These are phyloP conservation scores for Nicotiana noctiflora DNA, from an alignment of 257 asterid genomes.

Conservation along the genomic window DNA sequence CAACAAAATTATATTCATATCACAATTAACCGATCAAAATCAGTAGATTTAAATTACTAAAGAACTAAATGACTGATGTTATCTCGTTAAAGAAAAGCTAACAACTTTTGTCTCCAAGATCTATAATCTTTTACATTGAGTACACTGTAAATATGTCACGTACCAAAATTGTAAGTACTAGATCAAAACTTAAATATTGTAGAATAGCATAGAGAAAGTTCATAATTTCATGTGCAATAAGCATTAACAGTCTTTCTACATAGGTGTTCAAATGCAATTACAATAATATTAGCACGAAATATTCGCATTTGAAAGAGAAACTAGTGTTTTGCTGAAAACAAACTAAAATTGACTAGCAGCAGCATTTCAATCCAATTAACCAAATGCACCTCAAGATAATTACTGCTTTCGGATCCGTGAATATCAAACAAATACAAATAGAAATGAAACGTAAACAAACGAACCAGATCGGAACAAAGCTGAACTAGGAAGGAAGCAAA, in stretches of 20 bases:
- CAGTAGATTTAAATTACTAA: no score
- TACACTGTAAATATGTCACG: background rate
- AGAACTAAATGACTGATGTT: background rate
- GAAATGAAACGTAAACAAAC: no score
- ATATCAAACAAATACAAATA: no score
- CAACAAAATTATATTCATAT: no score
- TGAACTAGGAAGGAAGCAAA: no score
- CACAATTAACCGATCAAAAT: no score
- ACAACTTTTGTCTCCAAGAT: background rate
- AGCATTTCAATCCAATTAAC: background rate
- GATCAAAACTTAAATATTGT: background rate
- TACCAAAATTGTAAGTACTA: background rate
- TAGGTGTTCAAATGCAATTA: background rate
- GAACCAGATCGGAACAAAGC: no score
- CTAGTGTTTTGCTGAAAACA: background rate
- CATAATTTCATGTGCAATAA: background rate
- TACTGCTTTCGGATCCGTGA: no score
- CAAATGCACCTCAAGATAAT: background rate
- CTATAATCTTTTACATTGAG: background rate
- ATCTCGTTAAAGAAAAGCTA: background rate
- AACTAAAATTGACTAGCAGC: background rate
- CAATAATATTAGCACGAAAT: background rate
- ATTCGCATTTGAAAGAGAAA: background rate
- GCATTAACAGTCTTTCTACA: background rate
- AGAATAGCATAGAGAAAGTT: background rate